A percentile compares a stretch with the other conserved stretches of the same genome.
Evolutionary conservation across 2,329 filamentous ascomycete species (phyloP).

Genomic region (Sarocladium brachiariae): DNA sequence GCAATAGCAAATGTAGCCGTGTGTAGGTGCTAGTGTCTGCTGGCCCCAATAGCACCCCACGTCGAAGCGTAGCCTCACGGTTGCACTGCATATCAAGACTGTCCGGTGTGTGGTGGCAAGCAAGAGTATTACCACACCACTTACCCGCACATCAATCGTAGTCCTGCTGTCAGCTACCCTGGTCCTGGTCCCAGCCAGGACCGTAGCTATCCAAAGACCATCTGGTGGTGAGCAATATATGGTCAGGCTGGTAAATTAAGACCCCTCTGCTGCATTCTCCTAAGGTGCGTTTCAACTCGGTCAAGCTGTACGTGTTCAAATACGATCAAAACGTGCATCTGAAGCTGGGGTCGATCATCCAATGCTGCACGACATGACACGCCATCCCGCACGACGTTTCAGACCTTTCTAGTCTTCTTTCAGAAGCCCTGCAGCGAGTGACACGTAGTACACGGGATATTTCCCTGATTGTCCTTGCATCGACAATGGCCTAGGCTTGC

Average conservation of each 20-base stretch:
- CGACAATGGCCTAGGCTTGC: too few species aligned
- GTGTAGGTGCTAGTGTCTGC: neutral
- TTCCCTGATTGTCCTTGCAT: too few species aligned
- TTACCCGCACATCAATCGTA: neutral
- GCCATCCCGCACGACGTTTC: neutral
- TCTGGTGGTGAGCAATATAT: too few species aligned
- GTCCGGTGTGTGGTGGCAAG: conserved; percentile 1
- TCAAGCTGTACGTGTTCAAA: neutral
- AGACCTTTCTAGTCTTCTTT: neutral
- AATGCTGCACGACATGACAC: conserved; percentile 3
- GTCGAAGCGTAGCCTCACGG: neutral
- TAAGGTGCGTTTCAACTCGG: neutral
- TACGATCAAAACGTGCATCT: neutral
- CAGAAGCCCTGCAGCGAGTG: neutral
- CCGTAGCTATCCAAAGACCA: too few species aligned
- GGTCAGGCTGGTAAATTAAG: too few species aligned
- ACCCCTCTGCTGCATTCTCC: too few species aligned
- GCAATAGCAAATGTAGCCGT: neutral
- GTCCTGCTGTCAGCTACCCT: neutral
- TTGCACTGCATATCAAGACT: conserved; percentile 3
- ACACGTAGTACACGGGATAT: neutral
- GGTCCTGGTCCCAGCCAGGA: too few species aligned
- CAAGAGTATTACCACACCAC: conserved; percentile 1
- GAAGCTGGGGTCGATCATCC: neutral
- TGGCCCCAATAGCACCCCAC: conserved; percentile 4